Conservation (phyloP, 176 grass and related monocot species). For the Bromus sterilis region DNA sequence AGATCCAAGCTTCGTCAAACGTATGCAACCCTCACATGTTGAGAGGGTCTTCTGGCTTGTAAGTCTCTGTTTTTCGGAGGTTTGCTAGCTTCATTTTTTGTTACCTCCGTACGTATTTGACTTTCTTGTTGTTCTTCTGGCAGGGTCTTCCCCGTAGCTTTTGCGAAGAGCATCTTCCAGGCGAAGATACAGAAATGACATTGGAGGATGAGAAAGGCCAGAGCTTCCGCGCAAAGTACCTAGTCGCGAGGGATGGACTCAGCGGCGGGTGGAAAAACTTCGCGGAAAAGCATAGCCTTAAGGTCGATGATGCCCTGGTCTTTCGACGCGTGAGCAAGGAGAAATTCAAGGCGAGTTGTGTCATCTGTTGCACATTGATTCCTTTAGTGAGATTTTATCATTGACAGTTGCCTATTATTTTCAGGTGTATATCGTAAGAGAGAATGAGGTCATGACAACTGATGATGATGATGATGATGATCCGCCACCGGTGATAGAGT, state of each 20-base stretch:
- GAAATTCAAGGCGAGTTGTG: slow-evolving; percentile 29
- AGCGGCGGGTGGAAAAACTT: slow-evolving; percentile 32
- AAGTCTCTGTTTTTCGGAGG: not conserved
- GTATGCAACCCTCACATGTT: slow-evolving; percentile 36
- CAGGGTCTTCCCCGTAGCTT: slow-evolving; percentile 3
- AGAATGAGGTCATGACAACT: not conserved
- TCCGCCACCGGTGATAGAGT: too few species aligned
- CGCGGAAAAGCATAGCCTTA: not conserved
- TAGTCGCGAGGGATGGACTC: slow-evolving; percentile 13
- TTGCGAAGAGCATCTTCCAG: slow-evolving; percentile 31
- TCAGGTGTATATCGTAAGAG: slow-evolving; percentile 24
- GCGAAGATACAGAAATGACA: not conserved
- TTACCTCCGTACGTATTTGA: not conserved
- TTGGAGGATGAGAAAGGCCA: slow-evolving; percentile 27
- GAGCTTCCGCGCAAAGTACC: not conserved
- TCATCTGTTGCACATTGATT: not conserved
- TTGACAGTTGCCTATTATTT: not conserved
- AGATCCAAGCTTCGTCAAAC: slow-evolving; percentile 9
- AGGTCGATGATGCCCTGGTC: slow-evolving; percentile 19
- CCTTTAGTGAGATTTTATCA: not conserved
- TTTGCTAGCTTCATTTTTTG: not conserved
- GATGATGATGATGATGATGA: not conserved
- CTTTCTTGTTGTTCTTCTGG: not conserved
- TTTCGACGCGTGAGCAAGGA: slow-evolving; percentile 8
- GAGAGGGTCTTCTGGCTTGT: slow-evolving; percentile 28